Base-by-base conservation (phyloP, 2,329 filamentous ascomycete species). In the Xylaria sp. region DNA sequence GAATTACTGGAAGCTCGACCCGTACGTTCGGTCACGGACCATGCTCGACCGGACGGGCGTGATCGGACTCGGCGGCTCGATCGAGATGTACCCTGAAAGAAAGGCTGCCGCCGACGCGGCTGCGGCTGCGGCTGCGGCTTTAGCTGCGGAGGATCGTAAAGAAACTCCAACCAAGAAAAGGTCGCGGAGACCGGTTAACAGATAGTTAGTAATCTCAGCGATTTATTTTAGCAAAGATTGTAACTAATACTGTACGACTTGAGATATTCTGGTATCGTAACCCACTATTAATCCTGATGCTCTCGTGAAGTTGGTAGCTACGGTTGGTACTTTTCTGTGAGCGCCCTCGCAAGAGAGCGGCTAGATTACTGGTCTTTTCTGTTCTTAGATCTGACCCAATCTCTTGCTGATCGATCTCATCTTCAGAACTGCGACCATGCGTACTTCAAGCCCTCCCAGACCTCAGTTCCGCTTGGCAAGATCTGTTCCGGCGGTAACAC, bases 1-100 rank as follows among this genome's bases (percentile, higher is more conserved):
- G 55, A 92, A 92, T 73, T 98, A 98, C 82, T 98, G 95, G 95
- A 84, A 86, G 44, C 81, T 97, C 63, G 95, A 98, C 80, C 93
- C 93, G 0, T 97, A 94, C 78, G 78, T 97, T n/a, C 86, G 95
- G 40, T 93, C 94, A 16, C 86, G 90, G 75, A 91, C 90, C 18
- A 80, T 92, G 68, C 97, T 97, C 74, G 95, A 98, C 78, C 87
- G 95, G 65, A 86, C 85, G 2, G 92, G 93, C 0, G 82, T 94
- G 66, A 84, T 97, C 50, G 81, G 86, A 65, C 81, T 84, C 0
- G 88, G 84, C 5, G 93, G 93, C 0, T 85, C 85, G 76, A 81
- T 94, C 51, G 82, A 91, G 42, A 3, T 65, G 18, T 72, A 72
- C 35, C 71, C 71, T 1, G 69, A 72, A n/a, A 58, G 66, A 5